These are phyloP conservation scores for Amylostereum chailletii DNA, from an alignment of 1,284 basidiomycete species.

Conservation along the genomic window DNA sequence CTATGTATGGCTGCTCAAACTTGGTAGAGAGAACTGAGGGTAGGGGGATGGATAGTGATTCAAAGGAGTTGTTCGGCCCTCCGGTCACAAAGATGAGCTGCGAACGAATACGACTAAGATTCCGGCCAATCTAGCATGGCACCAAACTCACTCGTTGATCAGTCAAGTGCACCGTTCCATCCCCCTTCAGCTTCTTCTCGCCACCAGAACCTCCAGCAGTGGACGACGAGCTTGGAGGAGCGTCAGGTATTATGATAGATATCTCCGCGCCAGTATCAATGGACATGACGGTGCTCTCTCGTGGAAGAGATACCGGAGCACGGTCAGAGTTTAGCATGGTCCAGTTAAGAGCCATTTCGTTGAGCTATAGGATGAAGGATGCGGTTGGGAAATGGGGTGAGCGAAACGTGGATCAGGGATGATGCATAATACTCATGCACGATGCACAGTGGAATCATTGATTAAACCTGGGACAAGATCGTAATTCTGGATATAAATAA, in stretches of 20 bases:
- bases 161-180: conserved; percentile 54
- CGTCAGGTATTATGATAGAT: conserved; percentile 46
- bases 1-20: conserved; percentile 69
- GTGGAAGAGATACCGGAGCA: conserved; percentile 52
- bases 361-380: background rate
- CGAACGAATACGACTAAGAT: background rate
- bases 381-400: conserved; percentile 1
- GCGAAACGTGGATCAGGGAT: background rate
- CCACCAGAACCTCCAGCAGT: conserved; percentile 44
- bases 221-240: conserved; percentile 30
- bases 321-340: conserved; percentile 53
- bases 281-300: conserved; percentile 50
- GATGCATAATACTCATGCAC: background rate
- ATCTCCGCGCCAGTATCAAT: conserved; percentile 52
- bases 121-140: background rate
- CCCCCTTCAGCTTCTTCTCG: conserved; percentile 46
- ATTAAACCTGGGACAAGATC: background rate
- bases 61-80: conserved; percentile 31
- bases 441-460: background rate
- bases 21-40: conserved; percentile 55
- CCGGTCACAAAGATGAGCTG: conserved; percentile 59
- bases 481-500: background rate
- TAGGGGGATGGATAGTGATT: conserved; percentile 51
- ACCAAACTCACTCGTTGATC: conserved; percentile 54
- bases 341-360: conserved; percentile 69